Evolutionary conservation across 2,329 filamentous ascomycete genomes (phyloP).

Genomic region (Helicocarpus griseus): DNA sequence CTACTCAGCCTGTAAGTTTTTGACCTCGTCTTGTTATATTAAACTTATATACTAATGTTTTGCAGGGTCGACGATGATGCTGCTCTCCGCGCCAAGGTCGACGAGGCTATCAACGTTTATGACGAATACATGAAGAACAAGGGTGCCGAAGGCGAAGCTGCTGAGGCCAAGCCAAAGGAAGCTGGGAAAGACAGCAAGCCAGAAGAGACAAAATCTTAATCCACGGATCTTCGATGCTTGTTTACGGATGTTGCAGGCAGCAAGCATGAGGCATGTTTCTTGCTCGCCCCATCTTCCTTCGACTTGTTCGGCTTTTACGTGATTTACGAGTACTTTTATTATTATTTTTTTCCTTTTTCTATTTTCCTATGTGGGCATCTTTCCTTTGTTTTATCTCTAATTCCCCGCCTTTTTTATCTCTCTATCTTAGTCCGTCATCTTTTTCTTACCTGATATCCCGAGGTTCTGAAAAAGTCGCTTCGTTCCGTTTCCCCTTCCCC

Average conservation of each 20-base stretch:
- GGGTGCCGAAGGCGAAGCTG: conserved; percentile 33
- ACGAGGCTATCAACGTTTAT: conserved; percentile 93
- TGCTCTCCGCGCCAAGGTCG: conserved; percentile 88
- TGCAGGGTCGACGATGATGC: conserved; percentile 75
- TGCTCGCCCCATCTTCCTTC: neutral
- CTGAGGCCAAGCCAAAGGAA: conserved; percentile 38
- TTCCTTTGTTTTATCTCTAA: neutral
- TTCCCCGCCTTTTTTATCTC: neutral
- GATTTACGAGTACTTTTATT: conserved; percentile 3
- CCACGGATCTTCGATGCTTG: conserved; percentile 4
- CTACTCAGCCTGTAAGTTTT: conserved; percentile 83
- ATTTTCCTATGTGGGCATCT: neutral
- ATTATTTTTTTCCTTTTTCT: neutral
- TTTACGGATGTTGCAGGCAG: neutral
- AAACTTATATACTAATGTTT: conserved; percentile 12
- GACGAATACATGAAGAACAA: conserved; percentile 97
- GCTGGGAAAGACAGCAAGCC: conserved; percentile 26
- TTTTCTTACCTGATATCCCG: conserved; percentile 2
- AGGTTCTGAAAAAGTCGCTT: conserved; percentile 1
- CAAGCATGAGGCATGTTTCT: neutral
- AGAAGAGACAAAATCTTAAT: conserved; percentile 24
- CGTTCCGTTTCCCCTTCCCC: neutral
- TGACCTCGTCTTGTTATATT: conserved; percentile 2
- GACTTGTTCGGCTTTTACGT: neutral
- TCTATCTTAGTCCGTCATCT: neutral